Percentiles rank a stretch among this genome's conserved stretches.
Evolutionary conservation across 2,329 filamentous ascomycete species (phyloP).

Genomic region (Calonectria pteridis): DNA sequence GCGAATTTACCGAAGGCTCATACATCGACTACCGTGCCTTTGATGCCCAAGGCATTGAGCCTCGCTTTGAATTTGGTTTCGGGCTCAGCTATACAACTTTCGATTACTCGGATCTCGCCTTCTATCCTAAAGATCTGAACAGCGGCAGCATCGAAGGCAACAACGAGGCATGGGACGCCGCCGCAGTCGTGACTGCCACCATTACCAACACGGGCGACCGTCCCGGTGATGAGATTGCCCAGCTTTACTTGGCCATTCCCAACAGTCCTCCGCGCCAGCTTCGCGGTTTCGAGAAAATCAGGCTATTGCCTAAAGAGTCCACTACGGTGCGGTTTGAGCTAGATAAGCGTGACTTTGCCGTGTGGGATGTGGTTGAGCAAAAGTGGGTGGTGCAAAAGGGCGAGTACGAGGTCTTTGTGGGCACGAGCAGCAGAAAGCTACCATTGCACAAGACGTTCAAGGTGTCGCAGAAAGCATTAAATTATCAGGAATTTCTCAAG

Average conservation of each 20-base stretch:
- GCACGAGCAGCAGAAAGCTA: conserved; percentile 8
- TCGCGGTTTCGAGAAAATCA: conserved; percentile 15
- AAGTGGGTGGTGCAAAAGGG: conserved; percentile 15
- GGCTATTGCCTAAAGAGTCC: neutral
- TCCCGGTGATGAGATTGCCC: conserved; percentile 2
- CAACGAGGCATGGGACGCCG: conserved; percentile 7
- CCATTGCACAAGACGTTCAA: neutral
- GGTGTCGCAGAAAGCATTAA: neutral
- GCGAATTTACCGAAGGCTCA: conserved; percentile 69
- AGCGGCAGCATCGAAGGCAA: neutral
- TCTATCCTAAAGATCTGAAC: neutral
- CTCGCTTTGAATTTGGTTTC: conserved; percentile 74
- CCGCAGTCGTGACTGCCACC: neutral
- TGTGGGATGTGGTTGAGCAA: conserved; percentile 10
- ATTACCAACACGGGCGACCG: conserved; percentile 11
- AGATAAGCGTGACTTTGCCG: conserved; percentile 1
- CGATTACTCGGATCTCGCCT: conserved; percentile 48
- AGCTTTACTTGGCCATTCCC: conserved; percentile 13
- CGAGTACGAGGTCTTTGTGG: conserved; percentile 13
- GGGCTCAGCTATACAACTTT: conserved; percentile 77
- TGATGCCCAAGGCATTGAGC: conserved; percentile 67
- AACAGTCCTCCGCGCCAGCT: conserved; percentile 8
- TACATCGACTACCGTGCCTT: conserved; percentile 76
- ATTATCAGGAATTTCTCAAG: neutral
- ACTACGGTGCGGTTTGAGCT: conserved; percentile 3